phyloP scores from a whole-genome alignment of 768 basidiomycete genomes.

The Pulveroboletus ravenelii region DNA sequence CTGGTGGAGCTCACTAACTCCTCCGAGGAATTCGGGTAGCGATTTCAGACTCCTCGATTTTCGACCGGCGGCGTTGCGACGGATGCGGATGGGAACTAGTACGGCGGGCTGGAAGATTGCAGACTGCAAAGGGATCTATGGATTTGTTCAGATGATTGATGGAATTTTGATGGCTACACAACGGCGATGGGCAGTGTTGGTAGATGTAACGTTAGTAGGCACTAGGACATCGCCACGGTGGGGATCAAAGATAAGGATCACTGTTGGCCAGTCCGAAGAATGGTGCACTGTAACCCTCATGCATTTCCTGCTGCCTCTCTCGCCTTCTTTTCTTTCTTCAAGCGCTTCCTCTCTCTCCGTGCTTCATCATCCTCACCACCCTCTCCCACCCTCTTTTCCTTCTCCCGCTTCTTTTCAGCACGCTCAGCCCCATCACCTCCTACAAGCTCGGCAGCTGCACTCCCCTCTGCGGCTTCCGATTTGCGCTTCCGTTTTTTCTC shows the following conservation, averaged over 20 bases:
- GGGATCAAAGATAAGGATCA: constrained; percentile 13
- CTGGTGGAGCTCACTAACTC: constrained; percentile 46
- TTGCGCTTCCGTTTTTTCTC: constrained; percentile 88
- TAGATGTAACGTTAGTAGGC: not conserved
- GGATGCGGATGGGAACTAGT: constrained; percentile 1
- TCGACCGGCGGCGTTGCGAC: constrained; percentile 1
- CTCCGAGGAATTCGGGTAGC: constrained; percentile 72
- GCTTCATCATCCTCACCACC: constrained; percentile 53
- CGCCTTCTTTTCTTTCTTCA: constrained; percentile 68
- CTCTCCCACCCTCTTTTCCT: constrained; percentile 49
- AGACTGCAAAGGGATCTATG: not conserved
- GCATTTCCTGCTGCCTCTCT: constrained; percentile 36
- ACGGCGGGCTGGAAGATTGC: not conserved
- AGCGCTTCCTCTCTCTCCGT: constrained; percentile 54
- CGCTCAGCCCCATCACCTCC: constrained; percentile 44
- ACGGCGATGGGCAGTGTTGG: not conserved
- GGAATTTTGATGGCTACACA: constrained; percentile 6
- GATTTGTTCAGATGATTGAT: constrained; percentile 8
- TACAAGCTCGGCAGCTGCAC: constrained; percentile 31
- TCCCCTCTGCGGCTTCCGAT: constrained; percentile 48
- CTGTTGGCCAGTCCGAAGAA: not conserved
- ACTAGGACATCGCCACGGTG: not conserved
- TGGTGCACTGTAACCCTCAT: not conserved
- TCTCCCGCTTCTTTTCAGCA: constrained; percentile 56
- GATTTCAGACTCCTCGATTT: constrained; percentile 29